A percentile compares a stretch with the other conserved stretches of the same genome.
These are phyloP conservation scores for Aspergillus sclerotioniger DNA, from an alignment of 495 filamentous ascomycete species.

Conservation along the genomic window DNA sequence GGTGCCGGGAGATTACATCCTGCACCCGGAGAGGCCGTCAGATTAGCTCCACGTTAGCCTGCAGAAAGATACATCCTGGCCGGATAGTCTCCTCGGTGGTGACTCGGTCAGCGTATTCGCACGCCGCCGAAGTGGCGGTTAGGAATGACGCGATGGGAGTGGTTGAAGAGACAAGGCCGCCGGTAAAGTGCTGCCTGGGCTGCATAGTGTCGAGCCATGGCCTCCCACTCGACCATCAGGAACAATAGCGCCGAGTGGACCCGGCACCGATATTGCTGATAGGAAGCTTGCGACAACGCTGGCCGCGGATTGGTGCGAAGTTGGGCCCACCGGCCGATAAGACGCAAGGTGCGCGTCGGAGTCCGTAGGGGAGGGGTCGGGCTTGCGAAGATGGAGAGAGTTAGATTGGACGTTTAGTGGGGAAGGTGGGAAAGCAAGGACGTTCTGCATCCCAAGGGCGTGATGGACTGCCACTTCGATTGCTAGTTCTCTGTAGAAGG, in stretches of 20 bases:
- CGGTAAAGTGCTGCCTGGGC: not conserved
- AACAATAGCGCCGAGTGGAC: not conserved
- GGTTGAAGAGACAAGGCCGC: not conserved
- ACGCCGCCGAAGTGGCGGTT: not conserved
- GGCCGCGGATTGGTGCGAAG: not conserved
- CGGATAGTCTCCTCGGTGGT: not conserved
- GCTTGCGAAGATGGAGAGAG: not conserved
- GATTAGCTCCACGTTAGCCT: not conserved
- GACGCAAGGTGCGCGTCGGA: conserved; percentile 8
- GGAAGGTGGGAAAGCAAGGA: not conserved
- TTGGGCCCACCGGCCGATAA: not conserved
- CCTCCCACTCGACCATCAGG: not conserved
- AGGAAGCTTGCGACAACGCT: not conserved
- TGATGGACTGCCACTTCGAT: not conserved
- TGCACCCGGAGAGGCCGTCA: not conserved
- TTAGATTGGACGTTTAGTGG: not conserved
- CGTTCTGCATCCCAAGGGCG: not conserved
- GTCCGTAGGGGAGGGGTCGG: not conserved
- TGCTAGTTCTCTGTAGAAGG: not conserved
- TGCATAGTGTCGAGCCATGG: not conserved
- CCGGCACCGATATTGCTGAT: conserved; percentile 2
- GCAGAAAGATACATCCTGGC: not conserved
- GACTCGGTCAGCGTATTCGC: not conserved
- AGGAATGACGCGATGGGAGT: not conserved
- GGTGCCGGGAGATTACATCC: not conserved